Evolutionary conservation across 176 grass and related monocot genomes (phyloP).

Genomic region (Rhynchospora pubera): DNA sequence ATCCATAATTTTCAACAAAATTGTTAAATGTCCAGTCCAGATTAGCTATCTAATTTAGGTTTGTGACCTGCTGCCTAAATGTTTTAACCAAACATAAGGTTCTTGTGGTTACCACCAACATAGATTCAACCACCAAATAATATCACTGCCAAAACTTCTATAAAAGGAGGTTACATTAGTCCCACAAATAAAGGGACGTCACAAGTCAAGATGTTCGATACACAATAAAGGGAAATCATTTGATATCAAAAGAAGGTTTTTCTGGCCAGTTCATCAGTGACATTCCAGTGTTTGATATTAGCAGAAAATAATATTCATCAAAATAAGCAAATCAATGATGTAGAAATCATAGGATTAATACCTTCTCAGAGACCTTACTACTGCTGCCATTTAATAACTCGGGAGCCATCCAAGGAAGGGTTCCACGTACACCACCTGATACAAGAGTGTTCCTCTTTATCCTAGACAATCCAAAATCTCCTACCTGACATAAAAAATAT

Average conservation of each 20-base stretch:
- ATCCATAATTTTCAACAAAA: background rate
- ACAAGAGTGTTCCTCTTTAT: constrained; percentile 97
- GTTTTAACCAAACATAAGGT: background rate
- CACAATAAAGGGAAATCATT: background rate
- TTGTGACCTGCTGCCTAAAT: background rate
- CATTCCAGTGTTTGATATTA: background rate
- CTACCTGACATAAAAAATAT: constrained; percentile 55
- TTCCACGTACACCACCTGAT: constrained; percentile 94
- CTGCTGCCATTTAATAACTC: constrained; percentile 95
- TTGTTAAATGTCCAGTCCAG: background rate
- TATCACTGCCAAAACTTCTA: background rate
- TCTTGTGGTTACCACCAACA: background rate
- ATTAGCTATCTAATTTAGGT: background rate
- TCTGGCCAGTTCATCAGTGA: background rate
- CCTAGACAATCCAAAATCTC: constrained; percentile 96
- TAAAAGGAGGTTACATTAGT: background rate
- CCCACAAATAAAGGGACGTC: background rate
- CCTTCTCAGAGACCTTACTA: constrained; percentile 84
- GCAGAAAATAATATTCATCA: background rate
- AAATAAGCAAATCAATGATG: background rate
- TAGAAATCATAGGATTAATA: background rate
- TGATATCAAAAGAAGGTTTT: background rate
- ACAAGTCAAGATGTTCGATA: background rate
- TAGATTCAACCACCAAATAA: background rate
- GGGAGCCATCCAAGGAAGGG: constrained; percentile 99